A percentile compares a stretch with the other conserved stretches of the same genome.
Evolutionary conservation across 2,329 filamentous ascomycete species (phyloP).

Genomic region (Peltaster fructicola): DNA sequence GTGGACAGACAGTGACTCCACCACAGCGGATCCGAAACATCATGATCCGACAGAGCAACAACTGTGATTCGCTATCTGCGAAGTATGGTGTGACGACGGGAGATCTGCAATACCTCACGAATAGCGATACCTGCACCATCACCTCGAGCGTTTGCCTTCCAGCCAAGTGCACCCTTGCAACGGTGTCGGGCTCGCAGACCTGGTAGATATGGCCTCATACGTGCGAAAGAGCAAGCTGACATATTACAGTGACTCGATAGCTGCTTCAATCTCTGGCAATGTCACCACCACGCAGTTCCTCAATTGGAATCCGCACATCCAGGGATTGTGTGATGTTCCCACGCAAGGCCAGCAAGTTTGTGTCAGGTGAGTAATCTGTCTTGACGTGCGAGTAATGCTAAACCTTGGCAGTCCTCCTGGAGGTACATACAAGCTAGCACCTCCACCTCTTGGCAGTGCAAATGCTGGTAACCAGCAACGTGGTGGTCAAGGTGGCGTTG

Average conservation of each 20-base stretch:
- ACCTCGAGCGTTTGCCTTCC: neutral
- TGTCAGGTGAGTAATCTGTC: no score
- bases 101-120: neutral
- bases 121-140: neutral
- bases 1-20: no score
- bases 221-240: slow-evolving; percentile 24
- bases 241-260: neutral
- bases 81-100: slow-evolving; percentile 1
- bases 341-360: slow-evolving; percentile 4
- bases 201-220: slow-evolving; percentile 30
- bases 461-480: no score
- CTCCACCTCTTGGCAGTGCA: neutral
- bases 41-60: no score
- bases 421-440: slow-evolving; percentile 2
- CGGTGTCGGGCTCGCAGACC: slow-evolving; percentile 19
- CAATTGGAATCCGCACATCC: slow-evolving; percentile 5
- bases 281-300: slow-evolving; percentile 3
- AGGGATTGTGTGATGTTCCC: slow-evolving; percentile 3
- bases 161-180: neutral
- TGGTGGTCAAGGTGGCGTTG: no score
- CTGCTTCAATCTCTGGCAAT: slow-evolving; percentile 1
- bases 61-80: neutral
- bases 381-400: no score
- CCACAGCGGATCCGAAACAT: no score
- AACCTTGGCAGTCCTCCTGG: no score